Base-by-base conservation (phyloP, 441 rosid genomes). In the Erodium texanum region DNA sequence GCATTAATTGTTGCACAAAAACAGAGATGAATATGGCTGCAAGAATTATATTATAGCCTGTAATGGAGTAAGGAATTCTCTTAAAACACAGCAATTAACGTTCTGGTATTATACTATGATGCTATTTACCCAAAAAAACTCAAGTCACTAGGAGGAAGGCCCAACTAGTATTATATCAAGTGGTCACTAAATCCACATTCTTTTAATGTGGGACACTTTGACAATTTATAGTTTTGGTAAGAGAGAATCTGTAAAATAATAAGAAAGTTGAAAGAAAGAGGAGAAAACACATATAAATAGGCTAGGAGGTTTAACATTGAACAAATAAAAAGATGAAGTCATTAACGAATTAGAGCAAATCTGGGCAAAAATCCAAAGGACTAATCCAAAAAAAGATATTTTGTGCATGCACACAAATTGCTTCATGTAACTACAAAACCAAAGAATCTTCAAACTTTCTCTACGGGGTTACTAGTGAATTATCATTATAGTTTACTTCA, bases 401-500 rank as follows among this genome's bases (percentile, higher is more conserved):
- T 18, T 58, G 27, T 58, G 62, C 8, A 58, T 20, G 62, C 27
- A 58, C 24, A 58, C 27, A 58, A 19, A 20, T 58, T 58, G 14
- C 62, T 20, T 20, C 62, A 20, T 20, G 12, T 58, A 58, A 19
- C 62, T 10, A 58, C 27, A 20, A 58, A 10, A 19, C 15, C 20
- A 27, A 58, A 58, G 62, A 58, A 58, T 22, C 27, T 58, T 10
- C 12, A 15, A 58, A 22, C 62, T 23, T 20, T 58, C 27, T 8
- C 62, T 58, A 9, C 24, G 4, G 11, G 5, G 24, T 58, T 58
- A 58, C 3, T 58, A 23, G 62, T 5, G 9, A 58, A 15, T 5
- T 16, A 66, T 20, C 24, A 7, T 59, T 38, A 66, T 34, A 20
- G 43, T 62, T 76, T 61, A 41, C 63, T 16, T 59, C 63, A 93